Evolutionary conservation across 2,329 filamentous ascomycete species (phyloP).

Genomic region (Whalleya microplaca): DNA sequence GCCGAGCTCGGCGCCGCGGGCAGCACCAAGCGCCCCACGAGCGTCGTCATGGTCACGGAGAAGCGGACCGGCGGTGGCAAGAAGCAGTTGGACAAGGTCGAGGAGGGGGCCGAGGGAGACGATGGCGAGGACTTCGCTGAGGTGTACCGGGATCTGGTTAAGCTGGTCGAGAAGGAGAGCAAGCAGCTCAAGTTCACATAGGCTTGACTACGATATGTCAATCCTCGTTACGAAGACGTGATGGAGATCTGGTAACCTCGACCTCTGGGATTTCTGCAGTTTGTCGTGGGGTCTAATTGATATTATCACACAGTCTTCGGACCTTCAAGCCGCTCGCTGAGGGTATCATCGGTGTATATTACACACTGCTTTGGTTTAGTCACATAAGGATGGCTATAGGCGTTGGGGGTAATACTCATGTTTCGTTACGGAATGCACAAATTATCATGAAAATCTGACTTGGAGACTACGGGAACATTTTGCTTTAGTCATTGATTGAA

Average conservation of each 20-base stretch:
- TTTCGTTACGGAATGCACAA: background rate
- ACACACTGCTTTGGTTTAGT: background rate
- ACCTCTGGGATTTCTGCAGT: background rate
- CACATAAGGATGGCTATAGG: background rate
- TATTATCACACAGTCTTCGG: background rate
- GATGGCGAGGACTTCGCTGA: conserved; percentile 65
- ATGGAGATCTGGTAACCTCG: background rate
- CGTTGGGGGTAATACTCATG: background rate
- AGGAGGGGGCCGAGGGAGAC: conserved; percentile 47
- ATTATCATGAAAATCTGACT: background rate
- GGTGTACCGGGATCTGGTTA: conserved; percentile 66
- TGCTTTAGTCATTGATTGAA: no score
- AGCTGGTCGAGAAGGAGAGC: conserved; percentile 68
- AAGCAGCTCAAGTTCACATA: conserved; percentile 58
- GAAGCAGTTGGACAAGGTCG: conserved; percentile 50
- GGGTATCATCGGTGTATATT: background rate
- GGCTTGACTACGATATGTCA: conserved; percentile 14
- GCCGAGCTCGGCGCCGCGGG: conserved; percentile 93
- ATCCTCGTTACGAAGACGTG: background rate
- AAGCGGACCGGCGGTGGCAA: conserved; percentile 44
- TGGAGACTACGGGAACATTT: background rate
- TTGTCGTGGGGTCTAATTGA: background rate
- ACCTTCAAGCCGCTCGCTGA: background rate
- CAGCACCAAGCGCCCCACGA: conserved; percentile 93
- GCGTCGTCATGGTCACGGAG: conserved; percentile 86